A percentile compares a stretch with the other conserved stretches of the same genome.
Evolutionary conservation across 805 yeast genomes (phyloP).

Genomic region (Torulaspora quercuum): DNA sequence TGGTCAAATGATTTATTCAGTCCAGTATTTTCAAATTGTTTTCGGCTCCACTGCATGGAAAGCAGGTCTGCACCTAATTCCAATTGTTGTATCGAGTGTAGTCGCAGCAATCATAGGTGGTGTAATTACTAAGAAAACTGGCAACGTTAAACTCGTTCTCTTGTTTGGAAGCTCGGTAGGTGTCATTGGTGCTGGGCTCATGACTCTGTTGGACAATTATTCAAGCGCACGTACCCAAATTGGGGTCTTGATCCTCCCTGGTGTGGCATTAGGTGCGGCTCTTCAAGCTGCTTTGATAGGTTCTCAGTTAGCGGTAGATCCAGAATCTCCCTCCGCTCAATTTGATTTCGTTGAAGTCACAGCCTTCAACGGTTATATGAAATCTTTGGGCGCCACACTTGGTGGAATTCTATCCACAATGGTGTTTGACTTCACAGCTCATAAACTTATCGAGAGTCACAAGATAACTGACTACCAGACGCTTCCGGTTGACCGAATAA

Average conservation of each 20-base stretch:
- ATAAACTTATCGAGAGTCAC: not conserved
- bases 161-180: slow-evolving; percentile 32
- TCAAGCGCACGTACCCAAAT: slow-evolving; percentile 31
- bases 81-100: slow-evolving; percentile 20
- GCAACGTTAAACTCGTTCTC: slow-evolving; percentile 36
- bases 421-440: slow-evolving; percentile 8
- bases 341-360: slow-evolving; percentile 22
- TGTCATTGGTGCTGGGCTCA: slow-evolving; percentile 36
- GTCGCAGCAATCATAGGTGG: slow-evolving; percentile 26
- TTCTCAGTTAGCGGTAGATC: slow-evolving; percentile 28
- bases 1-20: slow-evolving; percentile 22
- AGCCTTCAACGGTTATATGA: slow-evolving; percentile 23
- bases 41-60: slow-evolving; percentile 19
- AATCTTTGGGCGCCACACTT: slow-evolving; percentile 22
- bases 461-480: not conserved
- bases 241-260: slow-evolving; percentile 39
- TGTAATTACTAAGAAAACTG: slow-evolving; percentile 32
- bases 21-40: slow-evolving; percentile 27
- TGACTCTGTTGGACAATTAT: slow-evolving; percentile 32
- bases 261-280: slow-evolving; percentile 36
- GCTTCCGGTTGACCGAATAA: not conserved
- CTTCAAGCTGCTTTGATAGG: slow-evolving; percentile 35
- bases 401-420: slow-evolving; percentile 23
- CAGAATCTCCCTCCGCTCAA: slow-evolving; percentile 13
- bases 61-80: slow-evolving; percentile 24